Base-by-base conservation (phyloP, 768 basidiomycete genomes). In the Lactarius sp. region DNA sequence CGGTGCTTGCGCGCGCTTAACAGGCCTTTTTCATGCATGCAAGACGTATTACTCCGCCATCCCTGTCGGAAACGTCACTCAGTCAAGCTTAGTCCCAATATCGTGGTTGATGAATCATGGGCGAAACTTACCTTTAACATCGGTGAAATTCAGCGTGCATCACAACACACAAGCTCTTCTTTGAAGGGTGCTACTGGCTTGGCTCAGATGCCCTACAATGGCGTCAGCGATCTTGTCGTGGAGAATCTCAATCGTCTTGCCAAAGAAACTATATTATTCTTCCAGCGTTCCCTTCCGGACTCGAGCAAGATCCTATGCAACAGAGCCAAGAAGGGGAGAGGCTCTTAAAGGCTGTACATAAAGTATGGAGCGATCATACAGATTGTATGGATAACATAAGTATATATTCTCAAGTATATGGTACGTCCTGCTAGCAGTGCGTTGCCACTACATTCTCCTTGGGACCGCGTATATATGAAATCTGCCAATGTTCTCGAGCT, bases 371-470 rank as follows among this genome's bases (percentile, higher is more conserved):
- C 60, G 94, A 98, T 72, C 97, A 99, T 74, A 85, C 80, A 5
- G 85, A 87, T 12, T 92, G 87, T 72, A 92, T 98, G 91, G 78
- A 81, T 31, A 92, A 95, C 73, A 73, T 99, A 63, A 84, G 87
- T 12, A 27, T 93, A 94, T 74, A 84, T 99, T 47, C 78, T 98
- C 68, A 93, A 91, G 71, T 99, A 99, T 72, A 97, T 99, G 94
- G 97, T 97, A 70, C 52, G 73, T 67, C 37, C 31, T 59, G 20
- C 27, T 61, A 22, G n/a, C 18, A 34, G 18, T 18, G 39, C 41
- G 2, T 42, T 50, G 54, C 31, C 47, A n/a, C 41, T 22, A n/a
- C 16, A 18, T 61, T 22, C 22, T 39, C 36, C n/a, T 31, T 71
- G 98, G 97, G 97, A 99, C 77, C 91, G 94, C 51, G 89, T 92